phyloP scores from a whole-genome alignment of 192 early-diverging fungal genomes.

The Entomortierella lignicola region DNA sequence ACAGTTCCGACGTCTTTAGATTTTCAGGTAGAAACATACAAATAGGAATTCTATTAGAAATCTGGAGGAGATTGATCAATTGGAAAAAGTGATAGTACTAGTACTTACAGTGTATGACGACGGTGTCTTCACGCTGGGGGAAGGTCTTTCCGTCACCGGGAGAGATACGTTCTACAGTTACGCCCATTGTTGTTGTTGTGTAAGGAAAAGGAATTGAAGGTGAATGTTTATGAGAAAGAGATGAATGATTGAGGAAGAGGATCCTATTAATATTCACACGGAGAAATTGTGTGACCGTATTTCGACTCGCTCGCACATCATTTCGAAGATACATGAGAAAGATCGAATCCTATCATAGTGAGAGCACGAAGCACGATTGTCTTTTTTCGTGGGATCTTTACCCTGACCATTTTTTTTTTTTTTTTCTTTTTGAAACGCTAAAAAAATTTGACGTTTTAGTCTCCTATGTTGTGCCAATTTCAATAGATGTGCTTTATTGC shows the following conservation, averaged over 20 bases:
- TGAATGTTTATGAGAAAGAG: constrained; percentile 1
- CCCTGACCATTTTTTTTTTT: constrained; percentile 25
- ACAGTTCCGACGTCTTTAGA: constrained; percentile 43
- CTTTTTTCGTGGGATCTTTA: not conserved
- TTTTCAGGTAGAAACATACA: not conserved
- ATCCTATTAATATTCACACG: not conserved
- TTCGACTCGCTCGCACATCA: not conserved
- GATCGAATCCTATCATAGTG: not conserved
- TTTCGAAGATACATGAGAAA: not conserved
- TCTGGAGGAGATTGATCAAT: no score
- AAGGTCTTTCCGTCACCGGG: constrained; percentile 31
- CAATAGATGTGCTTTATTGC: no score
- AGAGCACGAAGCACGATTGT: not conserved
- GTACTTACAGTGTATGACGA: constrained; percentile 70
- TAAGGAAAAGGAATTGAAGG: not conserved
- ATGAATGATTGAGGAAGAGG: not conserved
- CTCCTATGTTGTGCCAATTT: no score
- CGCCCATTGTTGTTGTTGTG: constrained; percentile 30
- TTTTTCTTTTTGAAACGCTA: constrained; percentile 13
- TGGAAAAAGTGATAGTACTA: not conserved
- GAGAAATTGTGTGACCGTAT: not conserved
- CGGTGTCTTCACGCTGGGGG: constrained; percentile 62
- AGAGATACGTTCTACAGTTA: constrained; percentile 14
- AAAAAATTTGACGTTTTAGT: not conserved
- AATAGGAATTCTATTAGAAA: no score